Conservation (phyloP, 176 grass and related monocot species). For the Miscanthus lutarioriparius region DNA sequence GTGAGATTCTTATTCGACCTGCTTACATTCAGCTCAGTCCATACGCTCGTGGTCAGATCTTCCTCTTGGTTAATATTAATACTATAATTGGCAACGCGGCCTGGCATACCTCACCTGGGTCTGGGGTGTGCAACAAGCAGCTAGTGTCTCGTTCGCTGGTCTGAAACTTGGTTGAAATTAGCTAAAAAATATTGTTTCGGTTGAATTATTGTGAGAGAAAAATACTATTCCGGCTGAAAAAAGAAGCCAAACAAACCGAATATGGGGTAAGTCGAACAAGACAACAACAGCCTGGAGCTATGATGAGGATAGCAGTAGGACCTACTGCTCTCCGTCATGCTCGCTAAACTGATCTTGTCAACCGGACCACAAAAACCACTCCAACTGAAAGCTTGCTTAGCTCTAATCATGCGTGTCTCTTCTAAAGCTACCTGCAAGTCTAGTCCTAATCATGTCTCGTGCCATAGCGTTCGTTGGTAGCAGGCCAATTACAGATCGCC, state of each 20-base stretch:
- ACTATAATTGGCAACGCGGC: neutral
- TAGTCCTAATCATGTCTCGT: slow-evolving; percentile 5
- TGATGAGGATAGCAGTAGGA: neutral
- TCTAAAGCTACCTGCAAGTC: neutral
- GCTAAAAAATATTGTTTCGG: no score
- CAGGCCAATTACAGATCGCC: neutral
- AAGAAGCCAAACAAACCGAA: no score
- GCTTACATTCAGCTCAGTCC: neutral
- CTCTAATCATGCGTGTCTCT: slow-evolving; percentile 9
- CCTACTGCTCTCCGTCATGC: neutral
- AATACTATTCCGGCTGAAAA: no score
- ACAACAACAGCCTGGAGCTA: slow-evolving; percentile 18
- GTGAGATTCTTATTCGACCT: neutral
- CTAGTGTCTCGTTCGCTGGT: no score
- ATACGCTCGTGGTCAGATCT: neutral
- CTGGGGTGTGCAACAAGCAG: neutral
- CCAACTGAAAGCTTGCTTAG: slow-evolving; percentile 20
- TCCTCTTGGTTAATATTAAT: neutral
- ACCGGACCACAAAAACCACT: neutral
- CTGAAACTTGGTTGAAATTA: no score
- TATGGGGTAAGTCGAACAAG: no score
- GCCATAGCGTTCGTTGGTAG: slow-evolving; percentile 3
- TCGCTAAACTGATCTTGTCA: slow-evolving; percentile 10
- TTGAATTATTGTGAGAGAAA: no score
- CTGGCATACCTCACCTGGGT: neutral